These are phyloP conservation scores for Erodium maritimum DNA, from an alignment of 345 rosid species.

Conservation along the genomic window DNA sequence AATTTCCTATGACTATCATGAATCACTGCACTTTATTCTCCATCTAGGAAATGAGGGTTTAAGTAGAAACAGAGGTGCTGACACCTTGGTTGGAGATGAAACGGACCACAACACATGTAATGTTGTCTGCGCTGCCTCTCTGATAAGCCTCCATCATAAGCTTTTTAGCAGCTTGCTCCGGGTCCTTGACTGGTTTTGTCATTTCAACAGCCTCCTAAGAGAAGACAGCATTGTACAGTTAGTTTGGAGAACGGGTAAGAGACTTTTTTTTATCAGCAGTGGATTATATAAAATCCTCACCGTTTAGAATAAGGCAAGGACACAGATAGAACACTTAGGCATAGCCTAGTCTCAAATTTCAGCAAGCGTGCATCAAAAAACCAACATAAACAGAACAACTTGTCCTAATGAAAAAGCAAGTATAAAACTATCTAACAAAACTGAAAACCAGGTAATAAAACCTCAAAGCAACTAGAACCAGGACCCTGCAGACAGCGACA, in stretches of 20 bases:
- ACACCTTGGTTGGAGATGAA: slow-evolving; percentile 47
- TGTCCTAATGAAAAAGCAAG: no score
- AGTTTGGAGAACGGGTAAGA: neutral
- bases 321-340: no score
- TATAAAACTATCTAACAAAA: no score
- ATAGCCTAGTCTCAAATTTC: no score
- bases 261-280: no score
- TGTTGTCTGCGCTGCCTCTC: slow-evolving; percentile 96
- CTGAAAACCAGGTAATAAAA: no score
- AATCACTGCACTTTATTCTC: neutral
- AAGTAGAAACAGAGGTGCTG: neutral
- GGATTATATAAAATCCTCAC: no score
- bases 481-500: no score
- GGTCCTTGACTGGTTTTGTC: slow-evolving; percentile 62
- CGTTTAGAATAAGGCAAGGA: no score
- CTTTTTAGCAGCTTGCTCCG: slow-evolving; percentile 83
- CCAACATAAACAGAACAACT: no score
- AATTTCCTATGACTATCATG: slow-evolving; percentile 10
- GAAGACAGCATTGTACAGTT: slow-evolving; percentile 4
- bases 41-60: neutral
- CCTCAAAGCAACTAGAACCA: no score
- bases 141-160: slow-evolving; percentile 86
- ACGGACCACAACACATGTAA: slow-evolving; percentile 88
- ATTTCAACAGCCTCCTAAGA: slow-evolving; percentile 84
- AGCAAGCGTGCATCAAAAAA: no score